phyloP scores from a whole-genome alignment of 306 rosid species.

The Leucaena leucocephala region DNA sequence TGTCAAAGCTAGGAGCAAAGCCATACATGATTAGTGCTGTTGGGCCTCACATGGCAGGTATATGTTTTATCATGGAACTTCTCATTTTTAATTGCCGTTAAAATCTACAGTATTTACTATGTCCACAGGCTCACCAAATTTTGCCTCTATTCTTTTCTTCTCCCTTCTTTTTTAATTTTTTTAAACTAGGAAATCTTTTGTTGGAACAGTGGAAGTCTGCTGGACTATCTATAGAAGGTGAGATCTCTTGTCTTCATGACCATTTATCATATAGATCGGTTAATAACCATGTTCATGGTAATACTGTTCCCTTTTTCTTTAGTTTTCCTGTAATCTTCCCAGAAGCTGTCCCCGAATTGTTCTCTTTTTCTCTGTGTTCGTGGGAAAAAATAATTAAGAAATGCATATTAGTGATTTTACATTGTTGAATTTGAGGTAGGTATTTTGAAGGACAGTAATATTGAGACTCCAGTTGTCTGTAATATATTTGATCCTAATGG shows the following conservation, averaged over 20 bases:
- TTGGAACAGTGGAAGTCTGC: conserved; percentile 78
- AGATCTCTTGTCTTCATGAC: conserved; percentile 21
- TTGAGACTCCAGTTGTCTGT: conserved; percentile 82
- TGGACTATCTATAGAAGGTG: conserved; percentile 74
- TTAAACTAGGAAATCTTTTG: conserved; percentile 64
- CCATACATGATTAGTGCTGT: conserved; percentile 85
- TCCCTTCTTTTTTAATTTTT: neutral
- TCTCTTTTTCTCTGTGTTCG: neutral
- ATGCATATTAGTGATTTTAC: neutral
- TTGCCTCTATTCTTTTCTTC: neutral
- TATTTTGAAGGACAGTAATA: conserved; percentile 63
- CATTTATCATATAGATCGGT: conserved; percentile 17
- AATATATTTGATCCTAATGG: conserved; percentile 73
- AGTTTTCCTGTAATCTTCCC: neutral
- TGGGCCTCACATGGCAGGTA: conserved; percentile 88
- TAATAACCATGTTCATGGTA: neutral
- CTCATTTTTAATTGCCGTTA: neutral
- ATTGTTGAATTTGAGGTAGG: conserved; percentile 55
- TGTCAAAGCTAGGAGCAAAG: conserved; percentile 81
- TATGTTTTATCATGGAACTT: conserved; percentile 17
- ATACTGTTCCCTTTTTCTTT: neutral
- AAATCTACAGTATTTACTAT: conserved; percentile 11
- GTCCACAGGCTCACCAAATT: neutral
- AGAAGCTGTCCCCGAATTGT: neutral
- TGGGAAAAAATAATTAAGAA: neutral